These are phyloP conservation scores for Metschnikowia similis DNA, from an alignment of 805 yeast genomes.

Conservation along the genomic window DNA sequence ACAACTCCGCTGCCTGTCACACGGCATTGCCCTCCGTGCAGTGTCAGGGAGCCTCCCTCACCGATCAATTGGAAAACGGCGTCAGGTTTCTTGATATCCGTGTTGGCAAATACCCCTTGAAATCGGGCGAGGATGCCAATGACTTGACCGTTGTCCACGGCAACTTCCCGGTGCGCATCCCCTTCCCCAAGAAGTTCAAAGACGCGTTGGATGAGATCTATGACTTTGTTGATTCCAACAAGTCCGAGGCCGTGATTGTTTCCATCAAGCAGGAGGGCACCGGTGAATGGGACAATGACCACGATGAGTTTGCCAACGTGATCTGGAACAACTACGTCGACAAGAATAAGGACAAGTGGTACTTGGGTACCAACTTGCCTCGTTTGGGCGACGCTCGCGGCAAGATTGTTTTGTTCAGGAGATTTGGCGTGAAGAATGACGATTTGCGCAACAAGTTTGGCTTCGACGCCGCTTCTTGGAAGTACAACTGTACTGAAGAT, in stretches of 20 bases:
- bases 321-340: constrained; percentile 56
- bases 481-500: constrained; percentile 60
- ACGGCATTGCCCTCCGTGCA: constrained; percentile 70
- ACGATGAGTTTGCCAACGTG: constrained; percentile 61
- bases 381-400: constrained; percentile 61
- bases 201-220: constrained; percentile 57
- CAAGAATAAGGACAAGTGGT: constrained; percentile 54
- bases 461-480: constrained; percentile 65
- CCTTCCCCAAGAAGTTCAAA: constrained; percentile 50
- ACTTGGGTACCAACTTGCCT: constrained; percentile 53
- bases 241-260: constrained; percentile 58
- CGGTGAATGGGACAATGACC: constrained; percentile 56
- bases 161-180: constrained; percentile 65
- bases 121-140: constrained; percentile 45
- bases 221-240: constrained; percentile 48
- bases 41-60: constrained; percentile 62
- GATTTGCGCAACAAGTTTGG: constrained; percentile 48
- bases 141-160: constrained; percentile 70
- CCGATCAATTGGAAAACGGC: constrained; percentile 64
- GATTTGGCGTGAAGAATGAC: constrained; percentile 60
- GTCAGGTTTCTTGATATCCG: constrained; percentile 73
- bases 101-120: constrained; percentile 53
- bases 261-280: constrained; percentile 74
- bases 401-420: constrained; percentile 59
- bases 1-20: constrained; percentile 72